A percentile compares a stretch with the other conserved stretches of the same genome.
Evolutionary conservation across 805 yeast genomes (phyloP).

Genomic region (Pichia phayaonensis): DNA sequence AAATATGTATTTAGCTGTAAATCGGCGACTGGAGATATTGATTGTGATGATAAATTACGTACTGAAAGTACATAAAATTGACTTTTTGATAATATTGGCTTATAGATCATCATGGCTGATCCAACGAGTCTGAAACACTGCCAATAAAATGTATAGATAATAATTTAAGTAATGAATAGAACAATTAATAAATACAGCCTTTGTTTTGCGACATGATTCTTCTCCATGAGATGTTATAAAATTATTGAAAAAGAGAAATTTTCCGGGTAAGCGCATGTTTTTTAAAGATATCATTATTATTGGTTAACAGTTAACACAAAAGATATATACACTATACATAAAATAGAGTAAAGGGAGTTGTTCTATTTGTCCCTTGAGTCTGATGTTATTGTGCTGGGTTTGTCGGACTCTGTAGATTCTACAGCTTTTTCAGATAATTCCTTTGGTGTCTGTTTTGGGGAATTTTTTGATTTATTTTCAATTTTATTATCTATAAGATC

Average conservation of each 20-base stretch:
- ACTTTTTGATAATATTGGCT: background rate
- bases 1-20: background rate
- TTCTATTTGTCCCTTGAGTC: background rate
- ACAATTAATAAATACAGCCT: background rate
- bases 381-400: background rate
- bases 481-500: conserved; percentile 94
- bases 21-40: background rate
- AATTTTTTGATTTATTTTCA: conserved; percentile 45
- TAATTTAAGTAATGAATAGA: background rate
- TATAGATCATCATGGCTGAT: background rate
- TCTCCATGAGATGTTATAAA: background rate
- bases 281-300: background rate
- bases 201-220: background rate
- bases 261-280: background rate
- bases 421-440: background rate
- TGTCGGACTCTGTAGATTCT: background rate
- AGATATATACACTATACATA: background rate
- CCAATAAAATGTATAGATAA: background rate
- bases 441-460: background rate
- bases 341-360: background rate
- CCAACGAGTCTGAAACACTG: background rate
- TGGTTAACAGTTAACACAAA: background rate
- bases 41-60: background rate
- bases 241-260: background rate
- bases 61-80: background rate